Evolutionary conservation across 169 alveolate genomes (phyloP), one percentile per base, ranked within the genome.

Genomic region (Sarcocystis neurona): DNA sequence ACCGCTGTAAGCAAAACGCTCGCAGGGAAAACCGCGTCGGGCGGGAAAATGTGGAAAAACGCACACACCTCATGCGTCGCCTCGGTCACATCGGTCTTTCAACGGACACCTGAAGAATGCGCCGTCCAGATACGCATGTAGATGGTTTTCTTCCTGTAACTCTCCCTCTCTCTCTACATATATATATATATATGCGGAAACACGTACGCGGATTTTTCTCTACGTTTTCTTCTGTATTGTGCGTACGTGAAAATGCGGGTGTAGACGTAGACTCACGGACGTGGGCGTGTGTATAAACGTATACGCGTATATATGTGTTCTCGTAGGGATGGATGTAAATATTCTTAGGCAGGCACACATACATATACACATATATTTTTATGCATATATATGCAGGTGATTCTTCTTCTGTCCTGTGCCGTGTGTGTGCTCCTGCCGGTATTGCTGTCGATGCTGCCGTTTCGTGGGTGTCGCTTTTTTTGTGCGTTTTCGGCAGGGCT

Each of bases 1-100:
- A 98, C 99, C 60, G 96, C 97, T 89, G 95, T 88, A 23, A 32
- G 37, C 4, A 23, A 37, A 6, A 63, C 75, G n/a, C 75, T 4
- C 75, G 39, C 10, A 12, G 75, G n/a, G n/a, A n/a, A n/a, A n/a
- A n/a, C n/a, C n/a, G n/a, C n/a, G n/a, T n/a, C n/a, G n/a, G n/a
- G n/a, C n/a, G n/a, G n/a, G n/a, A n/a, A n/a, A n/a, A n/a, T n/a
- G n/a, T n/a, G n/a, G n/a, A n/a, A n/a, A n/a, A n/a, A n/a, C n/a
- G n/a, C n/a, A n/a, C n/a, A n/a, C n/a, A n/a, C n/a, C n/a, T n/a
- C n/a, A n/a, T n/a, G n/a, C n/a, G n/a, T n/a, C n/a, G n/a, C n/a
- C n/a, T n/a, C n/a, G n/a, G n/a, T n/a, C n/a, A n/a, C n/a, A n/a
- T n/a, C n/a, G n/a, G n/a, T n/a, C n/a, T n/a, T n/a, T n/a, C n/a